Percentiles rank a stretch among this genome's conserved stretches.
These are phyloP conservation scores for Halophytophthora batemanensis DNA, from an alignment of 352 stramenopile species.

Conservation along the genomic window DNA sequence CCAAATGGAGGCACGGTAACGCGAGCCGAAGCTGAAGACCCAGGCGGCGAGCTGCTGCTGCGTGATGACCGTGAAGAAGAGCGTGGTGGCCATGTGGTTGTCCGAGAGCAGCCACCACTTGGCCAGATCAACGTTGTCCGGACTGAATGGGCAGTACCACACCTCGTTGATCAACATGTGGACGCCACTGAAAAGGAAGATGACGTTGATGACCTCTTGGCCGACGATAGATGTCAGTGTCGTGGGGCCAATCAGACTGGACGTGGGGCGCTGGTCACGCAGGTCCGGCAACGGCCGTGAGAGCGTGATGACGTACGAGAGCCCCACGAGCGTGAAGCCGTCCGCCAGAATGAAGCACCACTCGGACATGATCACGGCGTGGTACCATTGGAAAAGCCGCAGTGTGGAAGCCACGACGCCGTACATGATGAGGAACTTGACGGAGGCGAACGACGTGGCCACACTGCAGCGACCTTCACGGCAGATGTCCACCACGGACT, in stretches of 20 bases:
- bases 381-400: constrained; percentile 60
- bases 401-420: constrained; percentile 60
- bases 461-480: constrained; percentile 76
- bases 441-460: constrained; percentile 65
- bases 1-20: constrained; percentile 25
- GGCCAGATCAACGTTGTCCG: constrained; percentile 17
- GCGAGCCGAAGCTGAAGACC: constrained; percentile 28
- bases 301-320: constrained; percentile 66
- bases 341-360: constrained; percentile 70
- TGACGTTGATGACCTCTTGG: constrained; percentile 39
- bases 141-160: constrained; percentile 26
- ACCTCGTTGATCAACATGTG: constrained; percentile 15
- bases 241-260: constrained; percentile 39
- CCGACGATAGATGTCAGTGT: constrained; percentile 35
- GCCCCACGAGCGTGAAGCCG: constrained; percentile 50
- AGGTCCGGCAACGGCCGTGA: constrained; percentile 29
- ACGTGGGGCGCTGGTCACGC: constrained; percentile 36
- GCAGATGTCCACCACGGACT: constrained; percentile 71
- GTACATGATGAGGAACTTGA: constrained; percentile 89
- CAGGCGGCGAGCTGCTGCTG: constrained; percentile 17
- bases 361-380: constrained; percentile 58
- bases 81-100: constrained; percentile 24
- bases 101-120: constrained; percentile 32
- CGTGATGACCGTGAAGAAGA: constrained; percentile 22
- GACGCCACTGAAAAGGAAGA: constrained; percentile 27